phyloP scores from a whole-genome alignment of 371 early-diverging fungal species.

The Funneliformis caledonium region DNA sequence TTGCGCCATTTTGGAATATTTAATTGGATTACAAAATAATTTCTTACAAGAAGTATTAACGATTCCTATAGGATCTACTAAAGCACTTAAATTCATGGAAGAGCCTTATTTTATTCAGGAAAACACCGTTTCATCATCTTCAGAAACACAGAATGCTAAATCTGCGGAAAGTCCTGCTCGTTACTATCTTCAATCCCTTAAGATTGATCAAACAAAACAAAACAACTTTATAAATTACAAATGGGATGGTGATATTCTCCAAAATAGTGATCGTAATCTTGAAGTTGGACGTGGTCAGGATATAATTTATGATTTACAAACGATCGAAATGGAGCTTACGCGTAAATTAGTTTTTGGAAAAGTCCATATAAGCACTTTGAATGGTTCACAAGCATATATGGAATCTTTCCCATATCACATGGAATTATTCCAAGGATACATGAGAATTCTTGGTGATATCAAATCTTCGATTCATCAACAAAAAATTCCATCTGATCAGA shows the following conservation, averaged over 20 bases:
- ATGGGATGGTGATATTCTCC: constrained; percentile 37
- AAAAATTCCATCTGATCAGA: constrained; percentile 13
- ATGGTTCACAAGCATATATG: constrained; percentile 6
- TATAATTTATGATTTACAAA: constrained; percentile 32
- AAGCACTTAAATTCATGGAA: constrained; percentile 29
- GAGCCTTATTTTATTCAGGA: background rate
- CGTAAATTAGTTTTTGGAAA: constrained; percentile 26
- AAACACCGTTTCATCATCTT: background rate
- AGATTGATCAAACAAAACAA: background rate
- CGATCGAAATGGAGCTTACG: constrained; percentile 39
- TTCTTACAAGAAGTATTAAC: constrained; percentile 31
- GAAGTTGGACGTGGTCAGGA: constrained; percentile 37
- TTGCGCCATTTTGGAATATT: constrained; percentile 33
- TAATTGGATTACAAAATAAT: constrained; percentile 31
- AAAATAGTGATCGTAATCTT: constrained; percentile 35
- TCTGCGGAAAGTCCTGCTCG: background rate
- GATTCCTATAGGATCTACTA: constrained; percentile 7
- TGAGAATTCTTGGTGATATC: constrained; percentile 26
- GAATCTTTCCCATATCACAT: constrained; percentile 33
- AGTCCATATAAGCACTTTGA: constrained; percentile 24
- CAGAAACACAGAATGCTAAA: background rate
- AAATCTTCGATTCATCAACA: constrained; percentile 27
- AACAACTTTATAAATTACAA: constrained; percentile 17
- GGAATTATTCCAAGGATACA: constrained; percentile 34
- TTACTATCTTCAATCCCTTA: background rate